A percentile compares a stretch with the other conserved stretches of the same genome.
Evolutionary conservation across 2,329 filamentous ascomycete species (phyloP).

Genomic region (Dactylellina leptospora): DNA sequence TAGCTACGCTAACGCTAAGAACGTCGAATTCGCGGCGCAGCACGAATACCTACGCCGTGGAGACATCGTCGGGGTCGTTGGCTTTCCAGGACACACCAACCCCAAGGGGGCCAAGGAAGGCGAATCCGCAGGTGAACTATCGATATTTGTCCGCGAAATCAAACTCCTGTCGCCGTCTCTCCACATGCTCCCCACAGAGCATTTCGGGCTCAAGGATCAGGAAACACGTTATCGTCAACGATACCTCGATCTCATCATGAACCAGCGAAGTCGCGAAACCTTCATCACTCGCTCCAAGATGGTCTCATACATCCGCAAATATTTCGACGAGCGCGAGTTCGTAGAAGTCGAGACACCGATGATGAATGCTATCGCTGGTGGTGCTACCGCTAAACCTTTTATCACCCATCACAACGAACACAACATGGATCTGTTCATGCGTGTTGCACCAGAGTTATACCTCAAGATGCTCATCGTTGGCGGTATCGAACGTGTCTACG

Average conservation of each 20-base stretch:
- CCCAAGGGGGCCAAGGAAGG: constrained; percentile 82
- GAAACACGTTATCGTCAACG: constrained; percentile 92
- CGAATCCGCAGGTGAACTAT: constrained; percentile 79
- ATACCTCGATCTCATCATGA: constrained; percentile 97
- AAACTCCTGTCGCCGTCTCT: constrained; percentile 88
- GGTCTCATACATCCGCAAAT: constrained; percentile 84
- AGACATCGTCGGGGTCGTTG: constrained; percentile 89
- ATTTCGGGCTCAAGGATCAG: constrained; percentile 94
- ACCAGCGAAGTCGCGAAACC: constrained; percentile 82
- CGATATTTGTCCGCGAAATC: constrained; percentile 88
- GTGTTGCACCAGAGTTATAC: constrained; percentile 92
- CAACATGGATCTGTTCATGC: constrained; percentile 92
- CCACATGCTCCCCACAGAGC: constrained; percentile 86
- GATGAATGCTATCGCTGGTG: constrained; percentile 94
- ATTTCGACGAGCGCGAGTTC: constrained; percentile 87
- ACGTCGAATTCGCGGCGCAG: constrained; percentile 79
- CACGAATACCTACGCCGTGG: constrained; percentile 88
- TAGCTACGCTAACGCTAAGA: constrained; percentile 79
- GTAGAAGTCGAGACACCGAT: constrained; percentile 96
- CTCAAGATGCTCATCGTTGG: constrained; percentile 97
- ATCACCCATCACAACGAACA: constrained; percentile 95
- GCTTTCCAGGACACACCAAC: constrained; percentile 82
- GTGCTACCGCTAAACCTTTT: constrained; percentile 94
- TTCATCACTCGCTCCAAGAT: constrained; percentile 88
- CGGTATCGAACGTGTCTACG: constrained; percentile 92